Conservation (phyloP, 257 asterid species). For the Cruciata laevipes region DNA sequence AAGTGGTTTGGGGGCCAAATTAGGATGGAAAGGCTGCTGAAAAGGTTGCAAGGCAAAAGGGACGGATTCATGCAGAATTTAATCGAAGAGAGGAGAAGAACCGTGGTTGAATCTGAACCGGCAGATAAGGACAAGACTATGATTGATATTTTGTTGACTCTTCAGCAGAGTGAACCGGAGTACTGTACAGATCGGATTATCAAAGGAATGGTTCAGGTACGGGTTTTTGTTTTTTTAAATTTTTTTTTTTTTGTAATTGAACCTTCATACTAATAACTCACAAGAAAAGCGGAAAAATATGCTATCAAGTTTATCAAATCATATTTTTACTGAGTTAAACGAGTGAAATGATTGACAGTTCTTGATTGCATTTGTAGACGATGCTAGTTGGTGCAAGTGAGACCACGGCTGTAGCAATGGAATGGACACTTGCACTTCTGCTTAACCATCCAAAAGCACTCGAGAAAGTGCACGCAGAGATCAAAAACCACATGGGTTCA, state of each 20-base stretch:
- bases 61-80: conserved; percentile 42
- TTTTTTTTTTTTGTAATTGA: no score
- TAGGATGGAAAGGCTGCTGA: conserved; percentile 28
- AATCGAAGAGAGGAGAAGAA: conserved; percentile 34
- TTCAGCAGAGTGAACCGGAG: conserved; percentile 51
- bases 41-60: conserved; percentile 15
- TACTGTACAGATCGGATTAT: conserved; percentile 44
- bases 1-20: conserved; percentile 36
- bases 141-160: conserved; percentile 50
- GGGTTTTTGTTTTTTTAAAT: not conserved
- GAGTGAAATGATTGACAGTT: no score
- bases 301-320: no score
- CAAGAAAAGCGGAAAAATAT: not conserved
- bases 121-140: conserved; percentile 26
- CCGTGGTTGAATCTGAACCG: not conserved
- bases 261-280: no score
- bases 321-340: no score
- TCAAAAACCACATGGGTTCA: conserved; percentile 25
- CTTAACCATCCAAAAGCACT: conserved; percentile 47
- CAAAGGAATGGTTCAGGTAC: conserved; percentile 40
- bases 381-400: conserved; percentile 50
- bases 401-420: conserved; percentile 51
- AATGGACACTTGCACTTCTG: conserved; percentile 57
- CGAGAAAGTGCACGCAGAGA: conserved; percentile 40
- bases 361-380: conserved; percentile 23